Percentiles rank a stretch among this genome's conserved stretches.
Conservation (phyloP, 176 grass and related monocot genomes). For the Secale cereale region DNA sequence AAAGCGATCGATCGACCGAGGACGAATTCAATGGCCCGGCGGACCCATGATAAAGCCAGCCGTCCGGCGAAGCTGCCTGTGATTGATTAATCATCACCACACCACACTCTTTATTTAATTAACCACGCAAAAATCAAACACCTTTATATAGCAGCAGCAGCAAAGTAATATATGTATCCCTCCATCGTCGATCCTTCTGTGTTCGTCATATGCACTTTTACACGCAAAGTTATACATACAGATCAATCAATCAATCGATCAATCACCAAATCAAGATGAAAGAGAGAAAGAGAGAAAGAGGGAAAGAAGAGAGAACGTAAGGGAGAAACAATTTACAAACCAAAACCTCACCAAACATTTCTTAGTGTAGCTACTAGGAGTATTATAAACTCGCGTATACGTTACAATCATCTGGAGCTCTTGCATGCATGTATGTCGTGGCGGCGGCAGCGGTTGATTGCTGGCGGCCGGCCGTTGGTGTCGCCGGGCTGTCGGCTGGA, state of each 20-base stretch:
- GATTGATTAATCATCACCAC: constrained; percentile 7
- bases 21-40: not conserved
- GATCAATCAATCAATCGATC: not conserved
- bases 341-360: constrained; percentile 6
- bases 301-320: not conserved
- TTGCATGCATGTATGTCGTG: not conserved
- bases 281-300: not conserved
- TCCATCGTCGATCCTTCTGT: not conserved
- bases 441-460: constrained; percentile 5
- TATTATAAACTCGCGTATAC: not conserved
- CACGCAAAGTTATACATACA: constrained; percentile 20
- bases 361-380: not conserved
- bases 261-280: not conserved
- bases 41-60: constrained; percentile 1
- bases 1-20: not conserved
- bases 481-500: not conserved
- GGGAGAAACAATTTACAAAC: constrained; percentile 15
- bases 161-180: not conserved
- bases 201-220: constrained; percentile 11
- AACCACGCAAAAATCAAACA: constrained; percentile 19
- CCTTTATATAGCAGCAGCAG: not conserved
- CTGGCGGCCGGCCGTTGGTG: constrained; percentile 19
- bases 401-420: not conserved
- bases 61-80: not conserved
- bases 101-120: constrained; percentile 20